These are phyloP conservation scores for Podaxis pistillaris DNA, from an alignment of 768 basidiomycete species.

Conservation along the genomic window DNA sequence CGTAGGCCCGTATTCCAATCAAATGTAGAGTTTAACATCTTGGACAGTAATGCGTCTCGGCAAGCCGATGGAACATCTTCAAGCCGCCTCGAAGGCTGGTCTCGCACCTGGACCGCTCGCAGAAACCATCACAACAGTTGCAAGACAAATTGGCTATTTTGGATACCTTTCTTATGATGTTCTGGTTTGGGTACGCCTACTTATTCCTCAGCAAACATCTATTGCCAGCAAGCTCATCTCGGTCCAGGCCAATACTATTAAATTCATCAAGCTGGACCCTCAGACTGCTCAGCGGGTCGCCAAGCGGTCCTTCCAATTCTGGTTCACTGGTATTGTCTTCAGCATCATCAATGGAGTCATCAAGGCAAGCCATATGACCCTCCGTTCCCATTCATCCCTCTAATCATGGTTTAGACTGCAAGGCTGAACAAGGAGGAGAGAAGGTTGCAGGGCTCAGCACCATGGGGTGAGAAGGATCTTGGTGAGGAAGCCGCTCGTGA, in stretches of 20 bases:
- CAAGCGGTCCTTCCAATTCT: constrained; percentile 76
- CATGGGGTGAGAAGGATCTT: constrained; percentile 65
- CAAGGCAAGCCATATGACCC: constrained; percentile 45
- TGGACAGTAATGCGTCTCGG: constrained; percentile 85
- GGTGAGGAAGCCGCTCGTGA: constrained; percentile 66
- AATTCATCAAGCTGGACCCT: constrained; percentile 59
- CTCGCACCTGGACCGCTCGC: constrained; percentile 50
- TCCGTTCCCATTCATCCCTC: neutral
- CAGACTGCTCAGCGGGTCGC: constrained; percentile 58
- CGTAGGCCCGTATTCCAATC: constrained; percentile 20
- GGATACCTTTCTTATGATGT: constrained; percentile 83
- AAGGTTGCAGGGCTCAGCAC: constrained; percentile 42
- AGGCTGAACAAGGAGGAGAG: constrained; percentile 62
- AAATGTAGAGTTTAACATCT: neutral
- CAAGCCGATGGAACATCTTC: constrained; percentile 92
- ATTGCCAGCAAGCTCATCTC: neutral
- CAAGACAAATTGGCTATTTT: constrained; percentile 85
- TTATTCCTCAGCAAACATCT: neutral
- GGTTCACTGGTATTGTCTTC: constrained; percentile 84
- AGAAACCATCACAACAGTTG: constrained; percentile 79
- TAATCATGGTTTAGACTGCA: constrained; percentile 40
- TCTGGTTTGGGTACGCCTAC: constrained; percentile 72
- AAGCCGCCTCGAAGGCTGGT: constrained; percentile 78
- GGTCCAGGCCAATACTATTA: constrained; percentile 60
- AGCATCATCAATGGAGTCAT: constrained; percentile 69